Evolutionary conservation across 306 rosid genomes (phyloP), one percentile per base, ranked within the genome.

Genomic region (Begonia fuchsioides): DNA sequence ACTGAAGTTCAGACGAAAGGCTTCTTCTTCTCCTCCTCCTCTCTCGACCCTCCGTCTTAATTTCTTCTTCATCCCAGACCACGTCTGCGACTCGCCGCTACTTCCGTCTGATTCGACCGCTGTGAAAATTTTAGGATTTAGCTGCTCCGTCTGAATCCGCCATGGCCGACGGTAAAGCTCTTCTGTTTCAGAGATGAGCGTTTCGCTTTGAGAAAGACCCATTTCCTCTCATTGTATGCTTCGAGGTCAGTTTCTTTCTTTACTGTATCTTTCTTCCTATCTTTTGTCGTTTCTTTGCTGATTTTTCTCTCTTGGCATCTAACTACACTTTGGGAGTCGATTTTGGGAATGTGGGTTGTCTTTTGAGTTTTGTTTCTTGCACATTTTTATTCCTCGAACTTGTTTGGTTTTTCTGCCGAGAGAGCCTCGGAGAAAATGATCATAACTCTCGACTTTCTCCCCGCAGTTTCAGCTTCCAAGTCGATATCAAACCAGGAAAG

Each of bases 391-490:
- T 26, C 35, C 35, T 26, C 8, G 5, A 26, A 26, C 35, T 6
- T 26, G 35, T 26, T 20, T 26, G 35, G 35, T n/a, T n/a, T n/a
- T n/a, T n/a, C 35, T 26, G 35, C 35, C 35, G 35, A 26, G 35
- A 26, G 7, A 26, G 0, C 7, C 8, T 4, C 35, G 10, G 0
- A 41, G 14, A 10, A 10, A 41, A 11, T 41, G 12, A n/a, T 41
- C 45, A 41, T 41, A n/a, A n/a, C n/a, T n/a, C n/a, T n/a, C n/a
- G 1, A 10, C 45, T n/a, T 1, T 11, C 16, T 7, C 45, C 14
- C n/a, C 45, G 10, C n/a, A 41, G 2, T 10, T 65, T 57, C 78
- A 85, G 95, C 80, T 58, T 67, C 95, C 52, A 81, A 68, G 41
- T 52, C 88, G 35, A 26, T 26, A 8, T 4, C 7, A 26, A 5